These are phyloP conservation scores for Stemphylium vesicarium DNA, from an alignment of 2,329 filamentous ascomycete species.

Conservation along the genomic window DNA sequence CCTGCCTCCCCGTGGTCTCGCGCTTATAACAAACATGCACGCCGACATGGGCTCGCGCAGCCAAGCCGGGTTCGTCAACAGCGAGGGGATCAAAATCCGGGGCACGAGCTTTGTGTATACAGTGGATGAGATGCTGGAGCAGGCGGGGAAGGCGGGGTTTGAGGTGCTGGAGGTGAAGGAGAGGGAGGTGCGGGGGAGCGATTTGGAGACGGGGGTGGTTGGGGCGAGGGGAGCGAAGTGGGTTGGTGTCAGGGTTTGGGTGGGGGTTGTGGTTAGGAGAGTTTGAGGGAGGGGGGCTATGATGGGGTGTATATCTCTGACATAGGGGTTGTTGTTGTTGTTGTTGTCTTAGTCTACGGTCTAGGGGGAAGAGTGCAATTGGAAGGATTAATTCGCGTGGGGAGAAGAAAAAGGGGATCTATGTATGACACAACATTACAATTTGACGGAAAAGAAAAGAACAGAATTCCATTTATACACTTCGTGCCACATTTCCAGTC, in stretches of 20 bases:
- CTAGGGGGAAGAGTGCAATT: too few species aligned
- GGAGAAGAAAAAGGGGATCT: too few species aligned
- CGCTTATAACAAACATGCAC: conserved; percentile 74
- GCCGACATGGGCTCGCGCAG: conserved; percentile 65
- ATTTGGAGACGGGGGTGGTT: conserved; percentile 39
- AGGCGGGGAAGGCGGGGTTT: conserved; percentile 50
- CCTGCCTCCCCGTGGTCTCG: conserved; percentile 51
- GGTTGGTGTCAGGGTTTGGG: conserved; percentile 51
- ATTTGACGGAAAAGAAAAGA: too few species aligned
- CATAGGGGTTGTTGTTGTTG: too few species aligned
- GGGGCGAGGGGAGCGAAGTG: conserved; percentile 49
- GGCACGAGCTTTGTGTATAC: conserved; percentile 65
- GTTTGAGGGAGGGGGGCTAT: neutral
- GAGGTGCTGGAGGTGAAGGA: conserved; percentile 38
- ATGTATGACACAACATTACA: too few species aligned
- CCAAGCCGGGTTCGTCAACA: conserved; percentile 68
- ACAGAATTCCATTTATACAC: too few species aligned
- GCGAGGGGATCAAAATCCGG: conserved; percentile 60
- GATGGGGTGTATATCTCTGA: too few species aligned
- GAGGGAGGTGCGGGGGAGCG: conserved; percentile 35
- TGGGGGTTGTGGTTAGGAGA: conserved; percentile 41
- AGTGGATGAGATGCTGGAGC: conserved; percentile 58
- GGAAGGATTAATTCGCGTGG: too few species aligned
- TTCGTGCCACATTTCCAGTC: too few species aligned
- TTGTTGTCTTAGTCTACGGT: too few species aligned